A percentile compares a stretch with the other conserved stretches of the same genome.
These are phyloP conservation scores for Ascochyta viciae-villosae DNA, from an alignment of 2,329 filamentous ascomycete genomes.

Conservation along the genomic window DNA sequence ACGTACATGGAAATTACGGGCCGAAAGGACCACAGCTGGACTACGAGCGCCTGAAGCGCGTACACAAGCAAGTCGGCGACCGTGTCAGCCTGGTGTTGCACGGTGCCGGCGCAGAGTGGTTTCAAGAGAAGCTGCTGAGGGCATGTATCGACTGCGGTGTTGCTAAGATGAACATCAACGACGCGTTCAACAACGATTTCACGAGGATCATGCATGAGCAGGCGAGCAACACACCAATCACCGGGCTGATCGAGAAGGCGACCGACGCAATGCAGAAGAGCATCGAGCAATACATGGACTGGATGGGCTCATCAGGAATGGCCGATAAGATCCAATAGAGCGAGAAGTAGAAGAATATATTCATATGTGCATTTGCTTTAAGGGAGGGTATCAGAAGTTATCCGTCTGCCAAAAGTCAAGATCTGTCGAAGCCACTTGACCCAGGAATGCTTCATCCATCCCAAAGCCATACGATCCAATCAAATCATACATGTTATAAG, in stretches of 20 bases:
- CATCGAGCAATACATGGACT: constrained; percentile 64
- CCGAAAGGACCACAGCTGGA: constrained; percentile 62
- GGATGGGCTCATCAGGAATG: constrained; percentile 51
- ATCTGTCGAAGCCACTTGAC: constrained; percentile 37
- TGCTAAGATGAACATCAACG: constrained; percentile 66
- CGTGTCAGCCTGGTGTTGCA: constrained; percentile 63
- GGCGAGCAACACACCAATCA: constrained; percentile 61
- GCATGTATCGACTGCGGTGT: constrained; percentile 64
- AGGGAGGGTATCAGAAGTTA: constrained; percentile 25
- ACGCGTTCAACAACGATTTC: constrained; percentile 63
- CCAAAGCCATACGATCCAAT: constrained; percentile 44
- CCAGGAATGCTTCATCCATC: constrained; percentile 42
- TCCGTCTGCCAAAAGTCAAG: constrained; percentile 41
- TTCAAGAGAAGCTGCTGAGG: constrained; percentile 60
- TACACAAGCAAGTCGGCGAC: constrained; percentile 58
- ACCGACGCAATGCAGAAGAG: constrained; percentile 63
- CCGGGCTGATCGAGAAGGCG: constrained; percentile 61
- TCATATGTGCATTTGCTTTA: constrained; percentile 6
- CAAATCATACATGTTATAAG: constrained; percentile 32
- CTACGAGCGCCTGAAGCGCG: constrained; percentile 46
- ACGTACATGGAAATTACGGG: constrained; percentile 78
- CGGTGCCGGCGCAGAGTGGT: constrained; percentile 62
- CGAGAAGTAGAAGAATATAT: constrained; percentile 6
- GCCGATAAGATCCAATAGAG: constrained; percentile 32
- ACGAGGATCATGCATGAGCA: constrained; percentile 56